phyloP scores from a whole-genome alignment of 495 filamentous ascomycete genomes.

The Podospora bellae-mahoneyi region DNA sequence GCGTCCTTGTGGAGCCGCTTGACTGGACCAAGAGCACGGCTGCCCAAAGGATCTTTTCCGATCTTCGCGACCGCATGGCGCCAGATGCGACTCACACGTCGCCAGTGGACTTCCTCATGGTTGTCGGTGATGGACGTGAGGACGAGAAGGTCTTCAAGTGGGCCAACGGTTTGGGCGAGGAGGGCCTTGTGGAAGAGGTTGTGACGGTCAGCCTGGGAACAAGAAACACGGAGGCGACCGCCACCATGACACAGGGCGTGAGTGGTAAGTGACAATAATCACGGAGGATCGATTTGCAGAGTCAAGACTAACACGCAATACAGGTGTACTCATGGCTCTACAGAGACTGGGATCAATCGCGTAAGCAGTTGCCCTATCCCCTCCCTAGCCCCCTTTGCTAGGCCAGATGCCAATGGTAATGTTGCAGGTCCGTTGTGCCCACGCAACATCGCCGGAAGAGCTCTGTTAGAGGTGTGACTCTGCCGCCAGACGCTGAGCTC shows the following conservation, averaged over 20 bases:
- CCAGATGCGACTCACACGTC: slow-evolving; percentile 38
- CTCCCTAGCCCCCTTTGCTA: slow-evolving; percentile 2
- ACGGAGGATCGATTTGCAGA: not conserved
- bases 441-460: slow-evolving; percentile 14
- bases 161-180: slow-evolving; percentile 69
- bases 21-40: slow-evolving; percentile 84
- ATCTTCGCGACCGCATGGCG: slow-evolving; percentile 44
- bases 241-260: slow-evolving; percentile 83
- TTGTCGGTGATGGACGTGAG: slow-evolving; percentile 82
- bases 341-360: slow-evolving; percentile 38
- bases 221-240: slow-evolving; percentile 80
- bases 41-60: slow-evolving; percentile 63
- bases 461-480: not conserved
- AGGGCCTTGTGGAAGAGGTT: slow-evolving; percentile 58
- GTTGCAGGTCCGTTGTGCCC: slow-evolving; percentile 11
- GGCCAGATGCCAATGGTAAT: slow-evolving; percentile 7
- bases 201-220: slow-evolving; percentile 80
- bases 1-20: slow-evolving; percentile 73
- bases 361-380: slow-evolving; percentile 23
- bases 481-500: not conserved
- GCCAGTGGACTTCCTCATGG: slow-evolving; percentile 77
- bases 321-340: slow-evolving; percentile 47
- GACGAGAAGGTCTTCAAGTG: slow-evolving; percentile 91
- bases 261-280: slow-evolving; percentile 57
- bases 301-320: slow-evolving; percentile 1